Base-by-base conservation (phyloP, 2,329 filamentous ascomycete genomes). In the Colletotrichum plurivorum region DNA sequence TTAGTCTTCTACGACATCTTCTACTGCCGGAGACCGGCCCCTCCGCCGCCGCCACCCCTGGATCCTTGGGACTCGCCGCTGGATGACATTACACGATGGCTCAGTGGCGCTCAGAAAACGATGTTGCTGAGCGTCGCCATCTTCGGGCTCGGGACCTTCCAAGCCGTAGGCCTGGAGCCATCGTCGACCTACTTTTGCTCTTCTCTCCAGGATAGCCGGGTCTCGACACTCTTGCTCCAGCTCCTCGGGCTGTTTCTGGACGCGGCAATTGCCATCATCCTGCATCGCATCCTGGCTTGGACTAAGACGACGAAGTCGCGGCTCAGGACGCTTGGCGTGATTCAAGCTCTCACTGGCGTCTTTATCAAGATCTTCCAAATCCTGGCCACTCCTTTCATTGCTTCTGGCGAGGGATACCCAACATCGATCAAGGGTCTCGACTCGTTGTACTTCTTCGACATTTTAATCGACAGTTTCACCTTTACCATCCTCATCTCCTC, bases 161-260 rank as follows among this genome's bases (percentile, higher is more conserved):
- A 82, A 2, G 77, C 82, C 16, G 73, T 80, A 2, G 77, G 78
- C 15, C 79, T 81, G n/a, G 77, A 78, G 3, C 73, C 75, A 18
- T 77, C 73, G n/a, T 88, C 87, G 13, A 87, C 84, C 0, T 87
- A 84, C 66, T 82, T 88, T 64, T 89, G 87, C 72, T 84, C 86
- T 18, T 71, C 78, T 5, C 72, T 79, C 4, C 69, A 80, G 15
- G 85, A 87, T 62, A 81, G 77, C 58, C 75, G 75, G 3, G 73
- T 76, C 5, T 75, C 75, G 18, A 76, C 83, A 1, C 71, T 84
- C 0, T 70, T 78, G n/a, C 72, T 84, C 7, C 87, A 88, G 69
- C 78, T 81, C 55, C 18, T 80, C 1, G 84, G 84, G 0, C 74
- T 88, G 18, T 67, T 82, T 22, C 76, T 87, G 5, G 87, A 89